Base-by-base conservation (phyloP, 371 early-diverging fungal species). In the Circinella minor region DNA sequence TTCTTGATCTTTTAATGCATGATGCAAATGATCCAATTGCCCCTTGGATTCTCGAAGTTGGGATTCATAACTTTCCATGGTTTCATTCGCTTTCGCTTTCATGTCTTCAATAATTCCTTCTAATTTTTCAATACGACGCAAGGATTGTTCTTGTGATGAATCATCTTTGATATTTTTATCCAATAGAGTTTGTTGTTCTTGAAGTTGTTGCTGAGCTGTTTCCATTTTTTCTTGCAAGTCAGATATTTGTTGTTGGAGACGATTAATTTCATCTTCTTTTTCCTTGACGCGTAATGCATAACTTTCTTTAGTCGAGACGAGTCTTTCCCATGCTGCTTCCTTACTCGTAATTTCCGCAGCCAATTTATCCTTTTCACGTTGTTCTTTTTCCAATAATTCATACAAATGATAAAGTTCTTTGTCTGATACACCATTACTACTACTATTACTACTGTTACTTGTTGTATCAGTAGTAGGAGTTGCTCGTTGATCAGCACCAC, bases 251-350 rank as follows among this genome's bases (percentile, higher is more conserved):
- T 67, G 71, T 49, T 74, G 69, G 7, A 83, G 65, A 5, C 72
- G 65, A 13, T n/a, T 59, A 27, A 77, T 71, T 51, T 79, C 80
- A 6, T 66, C 68, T 13, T 76, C 79, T 55, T 77, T 78, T 54
- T 82, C 82, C 68, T 80, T 66, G 0, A 80, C 74, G 3, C 67
- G 72, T 2, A 80, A 46, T 4, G 78, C 78, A 67, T 77, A 78
- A n/a, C 82, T 82, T 68, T 80, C 80, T 65, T 82, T 82, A 17
- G 76, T 70, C 8, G 79, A 73, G 4, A 82, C 71, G 3, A 82
- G 59, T 10, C 77, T 72, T 27, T 77, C 77, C 82, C 82, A 81
- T 14, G 77, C 79, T 11, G 74, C 78, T 61, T 82, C 83, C 51
- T 82, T 82, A 4, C 60, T 66, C n/a, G 55, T 68, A 77, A 82